Evolutionary conservation across 495 filamentous ascomycete species (phyloP).

Genomic region (Talaromyces thailandensis): DNA sequence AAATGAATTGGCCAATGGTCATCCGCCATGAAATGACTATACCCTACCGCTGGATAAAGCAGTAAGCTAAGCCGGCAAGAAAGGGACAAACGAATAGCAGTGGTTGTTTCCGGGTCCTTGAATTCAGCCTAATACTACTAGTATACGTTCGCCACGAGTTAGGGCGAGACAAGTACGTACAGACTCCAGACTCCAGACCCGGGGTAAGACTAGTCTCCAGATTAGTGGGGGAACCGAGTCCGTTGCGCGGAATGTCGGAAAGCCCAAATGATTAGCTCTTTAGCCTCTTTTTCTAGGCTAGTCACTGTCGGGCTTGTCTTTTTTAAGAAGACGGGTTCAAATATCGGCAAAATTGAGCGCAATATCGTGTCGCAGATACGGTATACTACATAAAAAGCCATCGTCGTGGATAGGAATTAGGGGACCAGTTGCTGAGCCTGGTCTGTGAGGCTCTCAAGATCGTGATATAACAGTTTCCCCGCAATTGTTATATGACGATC

Average conservation of each 20-base stretch:
- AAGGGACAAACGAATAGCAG: not conserved
- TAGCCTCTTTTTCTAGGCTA: too few species aligned
- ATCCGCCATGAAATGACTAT: not conserved
- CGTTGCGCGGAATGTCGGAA: not conserved
- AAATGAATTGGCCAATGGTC: not conserved
- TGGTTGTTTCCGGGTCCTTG: not conserved
- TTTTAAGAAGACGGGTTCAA: not conserved
- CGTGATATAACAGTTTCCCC: too few species aligned
- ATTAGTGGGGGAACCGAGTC: not conserved
- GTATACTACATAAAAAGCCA: not conserved
- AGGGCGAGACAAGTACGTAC: too few species aligned
- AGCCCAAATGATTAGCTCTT: not conserved
- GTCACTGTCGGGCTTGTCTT: too few species aligned
- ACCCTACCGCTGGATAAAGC: not conserved
- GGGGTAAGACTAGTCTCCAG: not conserved
- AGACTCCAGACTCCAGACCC: too few species aligned
- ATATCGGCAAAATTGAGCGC: not conserved
- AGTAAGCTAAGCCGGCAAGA: not conserved
- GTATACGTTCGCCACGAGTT: not conserved
- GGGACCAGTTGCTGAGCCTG: not conserved
- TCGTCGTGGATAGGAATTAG: not conserved
- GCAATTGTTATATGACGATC: too few species aligned
- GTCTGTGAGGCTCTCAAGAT: not conserved
- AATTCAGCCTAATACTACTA: not conserved
- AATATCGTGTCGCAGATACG: not conserved